These are phyloP conservation scores for Arthrobotrys pseudoclavata DNA, from an alignment of 2,329 filamentous ascomycete species.

Conservation along the genomic window DNA sequence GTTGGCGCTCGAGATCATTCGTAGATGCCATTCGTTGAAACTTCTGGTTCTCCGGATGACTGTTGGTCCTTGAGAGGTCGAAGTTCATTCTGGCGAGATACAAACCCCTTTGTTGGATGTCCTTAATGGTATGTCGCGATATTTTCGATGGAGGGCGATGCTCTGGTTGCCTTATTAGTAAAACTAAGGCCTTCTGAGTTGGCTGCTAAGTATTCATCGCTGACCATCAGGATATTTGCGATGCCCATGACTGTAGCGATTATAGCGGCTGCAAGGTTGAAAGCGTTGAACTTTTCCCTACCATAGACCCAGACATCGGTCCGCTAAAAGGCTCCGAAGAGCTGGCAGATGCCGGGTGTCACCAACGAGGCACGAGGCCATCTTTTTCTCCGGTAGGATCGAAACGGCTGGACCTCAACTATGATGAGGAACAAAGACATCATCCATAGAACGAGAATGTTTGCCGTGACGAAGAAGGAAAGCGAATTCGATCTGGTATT, in stretches of 20 bases:
- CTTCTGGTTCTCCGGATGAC: not conserved
- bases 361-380: constrained; percentile 43
- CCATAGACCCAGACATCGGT: constrained; percentile 37
- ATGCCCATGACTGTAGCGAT: constrained; percentile 25
- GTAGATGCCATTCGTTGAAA: constrained; percentile 15
- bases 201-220: not conserved
- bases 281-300: constrained; percentile 17
- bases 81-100: constrained; percentile 31
- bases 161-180: constrained; percentile 19
- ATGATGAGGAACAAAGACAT: constrained; percentile 27
- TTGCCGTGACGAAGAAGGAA: constrained; percentile 45
- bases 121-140: constrained; percentile 43
- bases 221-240: constrained; percentile 32
- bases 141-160: constrained; percentile 22
- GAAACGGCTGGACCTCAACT: constrained; percentile 24
- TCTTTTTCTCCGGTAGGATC: constrained; percentile 34
- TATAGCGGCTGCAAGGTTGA: constrained; percentile 34
- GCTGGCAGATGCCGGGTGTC: constrained; percentile 34
- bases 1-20: not conserved
- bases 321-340: constrained; percentile 41
- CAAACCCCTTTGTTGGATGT: constrained; percentile 31
- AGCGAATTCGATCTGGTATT: constrained; percentile 15
- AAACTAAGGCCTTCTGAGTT: too few relatives aligned
- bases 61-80: constrained; percentile 16
- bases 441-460: constrained; percentile 36